Evolutionary conservation across 805 yeast genomes (phyloP).

Genomic region (Clavispora phyllophila): DNA sequence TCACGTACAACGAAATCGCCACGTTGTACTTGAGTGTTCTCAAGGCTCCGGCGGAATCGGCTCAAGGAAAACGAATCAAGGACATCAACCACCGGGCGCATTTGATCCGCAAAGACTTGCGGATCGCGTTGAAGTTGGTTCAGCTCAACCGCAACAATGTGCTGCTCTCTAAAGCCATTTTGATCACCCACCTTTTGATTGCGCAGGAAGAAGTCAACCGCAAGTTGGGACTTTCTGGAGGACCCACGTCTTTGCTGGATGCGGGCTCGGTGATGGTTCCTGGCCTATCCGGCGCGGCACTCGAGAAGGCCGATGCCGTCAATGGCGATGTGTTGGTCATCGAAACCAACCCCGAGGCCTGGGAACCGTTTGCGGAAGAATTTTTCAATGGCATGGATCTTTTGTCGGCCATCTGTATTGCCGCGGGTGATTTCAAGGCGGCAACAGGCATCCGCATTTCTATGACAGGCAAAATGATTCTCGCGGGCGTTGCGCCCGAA

Average conservation of each 20-base stretch:
- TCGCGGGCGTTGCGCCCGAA: slow-evolving; percentile 62
- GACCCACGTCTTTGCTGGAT: slow-evolving; percentile 1
- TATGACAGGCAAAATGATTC: slow-evolving; percentile 68
- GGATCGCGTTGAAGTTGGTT: slow-evolving; percentile 65
- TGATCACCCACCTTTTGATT: slow-evolving; percentile 56
- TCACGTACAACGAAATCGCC: slow-evolving; percentile 62
- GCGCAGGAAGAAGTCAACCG: slow-evolving; percentile 62
- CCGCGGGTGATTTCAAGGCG: slow-evolving; percentile 59
- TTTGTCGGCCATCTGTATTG: slow-evolving; percentile 63
- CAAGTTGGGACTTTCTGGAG: slow-evolving; percentile 23
- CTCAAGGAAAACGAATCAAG: slow-evolving; percentile 17
- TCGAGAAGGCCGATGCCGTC: background rate
- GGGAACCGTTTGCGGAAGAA: slow-evolving; percentile 76
- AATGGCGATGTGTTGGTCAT: slow-evolving; percentile 14
- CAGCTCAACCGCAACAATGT: slow-evolving; percentile 46
- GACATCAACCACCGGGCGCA: slow-evolving; percentile 43
- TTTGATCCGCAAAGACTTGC: slow-evolving; percentile 61
- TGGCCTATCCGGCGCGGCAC: background rate
- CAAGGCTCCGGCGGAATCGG: slow-evolving; percentile 29
- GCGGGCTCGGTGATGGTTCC: background rate
- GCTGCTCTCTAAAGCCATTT: slow-evolving; percentile 48
- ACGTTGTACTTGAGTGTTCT: slow-evolving; percentile 53
- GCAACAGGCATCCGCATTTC: slow-evolving; percentile 59
- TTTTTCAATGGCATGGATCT: slow-evolving; percentile 73
- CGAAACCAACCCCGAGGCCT: slow-evolving; percentile 43